Percentiles rank a stretch among this genome's conserved stretches.
These are phyloP conservation scores for Colletotrichum melonis DNA, from an alignment of 2,329 filamentous ascomycete genomes.

Conservation along the genomic window DNA sequence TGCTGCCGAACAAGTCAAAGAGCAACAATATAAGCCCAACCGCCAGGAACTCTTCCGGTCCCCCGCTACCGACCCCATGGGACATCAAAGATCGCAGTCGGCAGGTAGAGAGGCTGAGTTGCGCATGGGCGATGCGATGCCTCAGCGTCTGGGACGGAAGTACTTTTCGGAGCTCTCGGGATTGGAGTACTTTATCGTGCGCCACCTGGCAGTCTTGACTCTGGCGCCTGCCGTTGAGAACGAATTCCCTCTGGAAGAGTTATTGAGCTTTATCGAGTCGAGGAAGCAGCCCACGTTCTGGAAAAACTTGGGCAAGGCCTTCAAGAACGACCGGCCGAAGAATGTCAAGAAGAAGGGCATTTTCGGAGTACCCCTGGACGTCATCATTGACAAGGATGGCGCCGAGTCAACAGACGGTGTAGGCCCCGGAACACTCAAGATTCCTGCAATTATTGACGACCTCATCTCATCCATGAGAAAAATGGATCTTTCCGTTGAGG, in stretches of 20 bases:
- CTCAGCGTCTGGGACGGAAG: conserved; percentile 72
- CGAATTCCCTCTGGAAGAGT: conserved; percentile 92
- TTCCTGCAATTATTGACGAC: conserved; percentile 96
- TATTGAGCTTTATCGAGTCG: conserved; percentile 92
- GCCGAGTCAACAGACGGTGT: conserved; percentile 98
- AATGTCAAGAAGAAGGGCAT: conserved; percentile 90
- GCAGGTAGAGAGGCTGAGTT: conserved; percentile 62
- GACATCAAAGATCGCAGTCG: conserved; percentile 73
- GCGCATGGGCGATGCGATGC: conserved; percentile 63
- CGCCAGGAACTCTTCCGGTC: conserved; percentile 74
- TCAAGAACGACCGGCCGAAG: conserved; percentile 86
- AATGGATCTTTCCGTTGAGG: conserved; percentile 99
- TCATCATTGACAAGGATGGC: conserved; percentile 91
- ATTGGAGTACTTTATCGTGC: conserved; percentile 96
- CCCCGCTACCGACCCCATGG: conserved; percentile 66
- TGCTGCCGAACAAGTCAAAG: conserved; percentile 92
- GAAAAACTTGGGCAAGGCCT: conserved; percentile 97
- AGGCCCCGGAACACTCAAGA: conserved; percentile 87
- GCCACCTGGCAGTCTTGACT: conserved; percentile 92
- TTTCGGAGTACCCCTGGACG: conserved; percentile 89
- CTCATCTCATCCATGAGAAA: conserved; percentile 94
- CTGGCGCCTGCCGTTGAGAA: conserved; percentile 93
- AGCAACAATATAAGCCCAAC: conserved; percentile 80
- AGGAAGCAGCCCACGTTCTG: conserved; percentile 92
- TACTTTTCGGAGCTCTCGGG: conserved; percentile 98